Base-by-base conservation (phyloP, 1,284 basidiomycete genomes). In the Cutaneotrichosporon dermatis region DNA sequence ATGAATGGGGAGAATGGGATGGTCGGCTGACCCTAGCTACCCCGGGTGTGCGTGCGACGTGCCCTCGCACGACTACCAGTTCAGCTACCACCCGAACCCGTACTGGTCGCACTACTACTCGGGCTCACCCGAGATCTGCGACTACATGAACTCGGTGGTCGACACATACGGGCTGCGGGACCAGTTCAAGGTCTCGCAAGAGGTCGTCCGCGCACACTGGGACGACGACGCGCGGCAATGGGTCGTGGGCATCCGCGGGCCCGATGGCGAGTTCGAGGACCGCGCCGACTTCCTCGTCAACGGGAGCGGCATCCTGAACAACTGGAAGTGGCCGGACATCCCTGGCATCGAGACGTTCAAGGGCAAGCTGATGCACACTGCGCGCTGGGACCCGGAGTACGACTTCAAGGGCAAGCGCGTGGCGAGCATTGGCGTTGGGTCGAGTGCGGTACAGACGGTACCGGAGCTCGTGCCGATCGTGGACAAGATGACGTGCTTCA, bases 1-100 rank as follows among this genome's bases (percentile, higher is more conserved):
- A 25, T 25, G 25, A 25, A 25, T 25, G 25, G 25, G 25, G 25
- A 25, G 25, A 25, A 25, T 25, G 25, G 25, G 25, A 25, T 25
- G 25, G 25, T 25, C 25, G 25, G 34, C 46, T 49, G 34, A 49
- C 46, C 11, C 33, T 11, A 49, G 46, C 11, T 71, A 71, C 48
- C 69, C 70, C 7, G 70, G 70, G 12, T 65, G 64, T 46, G 57
- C 64, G 10, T 70, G 70, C 59, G 71, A 73, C 49, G 67, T 71
- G 39, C 69, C 69, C 10, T 67, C 67, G 5, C 62, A 69, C 60
- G 63, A 66, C 46, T 72, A 70, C 53, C 63, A 67, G 58, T 68
- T 67, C 54, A 58, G 60, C 35, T 71, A 51, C 54, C 61, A 62
- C 44, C 65, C 67, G n/a, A 61, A 67, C 58, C 51, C 69, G n/a